Base-by-base conservation (phyloP, 345 rosid species). In the Hibiscus mutabilis region DNA sequence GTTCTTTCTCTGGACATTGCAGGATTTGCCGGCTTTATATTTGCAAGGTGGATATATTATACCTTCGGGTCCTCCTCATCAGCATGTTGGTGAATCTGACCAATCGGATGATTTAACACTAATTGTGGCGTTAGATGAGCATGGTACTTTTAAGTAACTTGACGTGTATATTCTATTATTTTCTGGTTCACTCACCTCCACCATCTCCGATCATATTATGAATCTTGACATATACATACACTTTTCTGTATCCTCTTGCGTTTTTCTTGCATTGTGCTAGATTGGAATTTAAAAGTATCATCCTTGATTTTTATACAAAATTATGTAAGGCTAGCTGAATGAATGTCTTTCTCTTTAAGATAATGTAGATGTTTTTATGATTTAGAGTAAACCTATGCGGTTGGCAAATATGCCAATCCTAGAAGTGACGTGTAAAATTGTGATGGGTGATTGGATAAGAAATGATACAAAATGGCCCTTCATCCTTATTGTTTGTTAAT, bases 31-130 rank as follows among this genome's bases (percentile, higher is more conserved):
- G 31, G 75, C 83, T 12, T 81, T 93, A 78, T 89, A 82, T 82
- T 87, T 91, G 84, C 91, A 79, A 89, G 97, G 97, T 22, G 98
- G 98, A 80, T 87, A 88, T 73, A 88, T 93, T 72, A 79, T 93
- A 82, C 85, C 92, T 33, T 37, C 81, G 70, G 90, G 87, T 78
- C 90, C 83, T 75, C 82, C 86, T 51, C 84, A 87, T 83, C 87
- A 88, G 72, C 86, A 89, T 83, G 80, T 87, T 70, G 92, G 85
- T 67, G 94, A 91, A 79, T 83, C 81, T 66, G 85, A 77, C 49
- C 68, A 72, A 68, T 80, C 83, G 14, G 97, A 93, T 75, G 98
- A 91, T 75, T 82, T 93, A 67, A 91, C 86, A 12, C 87, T 93
- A 66, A 74, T 91, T 15, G 80, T 93, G 69, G 91, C 98, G 56